Evolutionary conservation across 2,329 filamentous ascomycete genomes (phyloP).

Genomic region (Biscogniauxia marginata): DNA sequence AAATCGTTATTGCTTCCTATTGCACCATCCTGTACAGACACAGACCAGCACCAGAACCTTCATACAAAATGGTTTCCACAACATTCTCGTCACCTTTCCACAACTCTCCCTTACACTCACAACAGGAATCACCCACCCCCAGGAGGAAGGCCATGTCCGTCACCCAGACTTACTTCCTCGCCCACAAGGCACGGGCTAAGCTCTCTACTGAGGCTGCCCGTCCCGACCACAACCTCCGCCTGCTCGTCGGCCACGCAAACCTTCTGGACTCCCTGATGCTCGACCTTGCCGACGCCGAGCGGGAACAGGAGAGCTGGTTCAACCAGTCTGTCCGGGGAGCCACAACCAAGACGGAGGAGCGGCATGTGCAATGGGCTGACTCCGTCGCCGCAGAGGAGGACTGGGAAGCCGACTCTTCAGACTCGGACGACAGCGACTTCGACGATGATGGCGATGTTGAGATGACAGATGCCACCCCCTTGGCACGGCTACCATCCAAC

Average conservation of each 20-base stretch:
- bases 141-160: slow-evolving; percentile 90
- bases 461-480: slow-evolving; percentile 48
- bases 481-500: slow-evolving; percentile 46
- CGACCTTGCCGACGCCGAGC: slow-evolving; percentile 85
- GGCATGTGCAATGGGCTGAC: slow-evolving; percentile 87
- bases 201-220: slow-evolving; percentile 87
- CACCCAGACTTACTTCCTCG: slow-evolving; percentile 97
- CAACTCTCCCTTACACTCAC: slow-evolving; percentile 29
- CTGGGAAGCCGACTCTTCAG: slow-evolving; percentile 62
- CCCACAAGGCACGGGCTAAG: slow-evolving; percentile 95
- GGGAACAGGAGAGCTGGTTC: slow-evolving; percentile 96
- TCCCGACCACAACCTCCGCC: slow-evolving; percentile 89
- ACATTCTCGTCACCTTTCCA: slow-evolving; percentile 25
- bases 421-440: slow-evolving; percentile 52
- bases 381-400: slow-evolving; percentile 73
- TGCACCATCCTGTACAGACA: slow-evolving; percentile 34
- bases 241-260: slow-evolving; percentile 97
- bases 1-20: slow-evolving; percentile 21
- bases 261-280: slow-evolving; percentile 95
- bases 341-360: slow-evolving; percentile 55
- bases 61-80: slow-evolving; percentile 38
- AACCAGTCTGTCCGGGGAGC: slow-evolving; percentile 88
- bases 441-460: slow-evolving; percentile 58
- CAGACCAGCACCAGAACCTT: slow-evolving; percentile 14
- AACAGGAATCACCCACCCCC: slow-evolving; percentile 40